Evolutionary conservation across 2,329 filamentous ascomycete genomes (phyloP).

Genomic region (Sordariomycetes sp.): DNA sequence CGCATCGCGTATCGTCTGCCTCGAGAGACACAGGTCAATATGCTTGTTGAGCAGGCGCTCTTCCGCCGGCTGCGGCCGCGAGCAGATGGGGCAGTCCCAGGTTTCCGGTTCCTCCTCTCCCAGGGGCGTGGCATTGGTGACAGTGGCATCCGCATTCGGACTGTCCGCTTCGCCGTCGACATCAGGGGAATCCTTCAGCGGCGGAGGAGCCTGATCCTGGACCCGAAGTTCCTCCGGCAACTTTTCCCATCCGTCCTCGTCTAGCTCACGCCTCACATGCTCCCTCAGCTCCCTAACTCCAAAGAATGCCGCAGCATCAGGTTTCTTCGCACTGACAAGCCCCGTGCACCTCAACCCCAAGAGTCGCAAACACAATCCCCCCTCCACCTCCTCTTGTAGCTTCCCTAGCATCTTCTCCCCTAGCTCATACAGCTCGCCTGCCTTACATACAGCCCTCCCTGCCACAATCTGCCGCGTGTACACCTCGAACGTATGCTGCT

Average conservation of each 20-base stretch:
- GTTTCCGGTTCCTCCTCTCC: slow-evolving; percentile 26
- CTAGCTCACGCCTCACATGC: slow-evolving; percentile 10
- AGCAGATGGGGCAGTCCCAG: slow-evolving; percentile 86
- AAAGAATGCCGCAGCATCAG: slow-evolving; percentile 67
- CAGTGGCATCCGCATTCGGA: slow-evolving; percentile 17
- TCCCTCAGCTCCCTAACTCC: slow-evolving; percentile 32
- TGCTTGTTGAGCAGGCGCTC: slow-evolving; percentile 79
- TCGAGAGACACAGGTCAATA: slow-evolving; percentile 82
- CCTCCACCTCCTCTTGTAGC: slow-evolving; percentile 44
- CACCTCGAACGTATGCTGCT: slow-evolving; percentile 88
- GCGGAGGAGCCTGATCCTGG: slow-evolving; percentile 7
- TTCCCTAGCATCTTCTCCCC: slow-evolving; percentile 73
- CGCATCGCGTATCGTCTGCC: slow-evolving; percentile 72
- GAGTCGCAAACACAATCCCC: slow-evolving; percentile 22
- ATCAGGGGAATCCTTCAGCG: neutral
- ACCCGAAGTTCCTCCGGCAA: slow-evolving; percentile 53
- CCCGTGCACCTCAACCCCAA: slow-evolving; percentile 86
- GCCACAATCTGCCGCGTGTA: slow-evolving; percentile 68
- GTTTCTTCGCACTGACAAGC: slow-evolving; percentile 73
- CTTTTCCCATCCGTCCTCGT: slow-evolving; percentile 47
- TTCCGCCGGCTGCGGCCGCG: slow-evolving; percentile 58
- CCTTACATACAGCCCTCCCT: slow-evolving; percentile 56
- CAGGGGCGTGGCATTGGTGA: slow-evolving; percentile 36
- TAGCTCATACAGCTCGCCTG: slow-evolving; percentile 74
- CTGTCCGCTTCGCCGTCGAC: neutral